Evolutionary conservation across 2,329 filamentous ascomycete species (phyloP).

Genomic region (Scedosporium dehoogii): DNA sequence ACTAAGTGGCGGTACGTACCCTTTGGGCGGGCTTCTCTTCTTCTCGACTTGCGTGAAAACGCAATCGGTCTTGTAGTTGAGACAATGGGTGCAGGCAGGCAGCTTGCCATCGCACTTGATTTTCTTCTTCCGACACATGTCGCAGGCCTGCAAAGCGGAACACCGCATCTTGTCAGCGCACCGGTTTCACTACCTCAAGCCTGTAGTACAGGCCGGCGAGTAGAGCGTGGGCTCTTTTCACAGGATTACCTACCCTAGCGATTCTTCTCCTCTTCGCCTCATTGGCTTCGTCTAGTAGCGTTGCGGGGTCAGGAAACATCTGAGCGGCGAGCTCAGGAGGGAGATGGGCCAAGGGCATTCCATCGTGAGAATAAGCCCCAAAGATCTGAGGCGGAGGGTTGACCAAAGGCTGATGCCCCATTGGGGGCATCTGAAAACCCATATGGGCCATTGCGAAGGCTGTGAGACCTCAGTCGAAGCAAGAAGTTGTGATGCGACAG

Average conservation of each 20-base stretch:
- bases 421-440: slow-evolving; percentile 48
- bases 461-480: not conserved
- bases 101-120: slow-evolving; percentile 98
- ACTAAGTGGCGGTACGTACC: slow-evolving; percentile 42
- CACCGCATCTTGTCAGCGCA: not conserved
- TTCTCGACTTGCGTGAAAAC: slow-evolving; percentile 98
- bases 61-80: slow-evolving; percentile 96
- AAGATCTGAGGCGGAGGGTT: slow-evolving; percentile 63
- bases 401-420: slow-evolving; percentile 48
- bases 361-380: slow-evolving; percentile 50
- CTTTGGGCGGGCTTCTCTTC: slow-evolving; percentile 94
- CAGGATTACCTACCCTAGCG: slow-evolving; percentile 51
- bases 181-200: not conserved
- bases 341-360: slow-evolving; percentile 45
- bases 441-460: slow-evolving; percentile 37
- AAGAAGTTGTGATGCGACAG: not conserved
- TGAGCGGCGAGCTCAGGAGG: slow-evolving; percentile 48
- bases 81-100: slow-evolving; percentile 89
- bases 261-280: slow-evolving; percentile 86
- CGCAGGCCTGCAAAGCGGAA: slow-evolving; percentile 58
- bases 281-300: slow-evolving; percentile 54
- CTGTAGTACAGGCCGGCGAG: slow-evolving; percentile 15
- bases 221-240: too few species aligned
- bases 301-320: slow-evolving; percentile 47
- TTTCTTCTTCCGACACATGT: slow-evolving; percentile 95